Conservation (phyloP, 2,329 filamentous ascomycete genomes). For the Colletotrichum sp. region DNA sequence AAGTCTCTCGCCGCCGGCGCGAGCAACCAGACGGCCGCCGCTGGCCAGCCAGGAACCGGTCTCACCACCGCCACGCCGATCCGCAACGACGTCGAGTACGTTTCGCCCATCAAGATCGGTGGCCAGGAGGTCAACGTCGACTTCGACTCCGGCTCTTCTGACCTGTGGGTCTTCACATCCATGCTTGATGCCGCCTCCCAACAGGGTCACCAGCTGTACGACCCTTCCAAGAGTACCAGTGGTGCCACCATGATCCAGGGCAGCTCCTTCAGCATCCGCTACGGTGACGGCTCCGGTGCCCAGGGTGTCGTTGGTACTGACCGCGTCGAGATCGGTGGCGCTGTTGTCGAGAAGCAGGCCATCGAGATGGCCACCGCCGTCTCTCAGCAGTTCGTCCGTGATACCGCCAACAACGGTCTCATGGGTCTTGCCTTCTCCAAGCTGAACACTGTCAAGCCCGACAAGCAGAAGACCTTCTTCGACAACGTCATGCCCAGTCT, state of each 20-base stretch:
- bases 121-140: constrained; percentile 72
- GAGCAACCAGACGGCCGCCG: constrained; percentile 12
- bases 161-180: constrained; percentile 77
- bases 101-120: constrained; percentile 73
- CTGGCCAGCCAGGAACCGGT: constrained; percentile 42
- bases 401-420: constrained; percentile 70
- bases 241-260: constrained; percentile 41
- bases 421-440: constrained; percentile 70
- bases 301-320: constrained; percentile 72
- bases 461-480: constrained; percentile 74
- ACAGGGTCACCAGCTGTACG: constrained; percentile 51
- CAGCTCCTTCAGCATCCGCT: constrained; percentile 66
- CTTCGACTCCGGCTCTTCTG: constrained; percentile 79
- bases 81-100: constrained; percentile 70
- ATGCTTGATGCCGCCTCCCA: constrained; percentile 50
- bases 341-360: constrained; percentile 65
- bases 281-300: constrained; percentile 71
- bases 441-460: constrained; percentile 69
- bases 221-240: constrained; percentile 39
- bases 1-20: not conserved
- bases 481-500: constrained; percentile 70
- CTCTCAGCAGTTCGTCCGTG: constrained; percentile 61
- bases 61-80: constrained; percentile 69
- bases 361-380: constrained; percentile 69
- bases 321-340: constrained; percentile 70